Evolutionary conservation across 225 moss, liverwort and hornwort genomes (phyloP), one percentile per base, ranked within the genome.

Genomic region (Physcomitrellopsis africana): DNA sequence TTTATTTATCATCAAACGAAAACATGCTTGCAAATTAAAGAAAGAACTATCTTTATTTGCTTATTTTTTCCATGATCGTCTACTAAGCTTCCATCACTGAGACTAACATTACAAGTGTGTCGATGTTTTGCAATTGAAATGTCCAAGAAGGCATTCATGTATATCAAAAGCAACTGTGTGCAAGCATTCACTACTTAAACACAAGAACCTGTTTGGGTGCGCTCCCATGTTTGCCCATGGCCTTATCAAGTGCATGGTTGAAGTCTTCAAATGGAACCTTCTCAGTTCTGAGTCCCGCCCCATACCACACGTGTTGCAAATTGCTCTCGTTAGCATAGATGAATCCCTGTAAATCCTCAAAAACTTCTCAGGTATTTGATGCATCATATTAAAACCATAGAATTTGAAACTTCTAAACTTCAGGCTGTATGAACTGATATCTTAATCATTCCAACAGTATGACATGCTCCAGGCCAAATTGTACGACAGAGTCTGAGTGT

Each of bases 161-260:
- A 60, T 10, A 16, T 7, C 10, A 29, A 77, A 27, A 37, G 41
- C 10, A 48, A 58, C 14, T 63, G 22, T 58, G 32, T 48, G 64
- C 47, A 66, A 52, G 41, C 48, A 62, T 63, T 18, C 60, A 47
- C 73, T 37, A 78, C 65, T 90, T 82, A 77, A 96, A 96, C 42
- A 93, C 58, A 57, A 96, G 83, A 53, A 96, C 85, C 81, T 96
- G 95, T 67, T 96, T 96, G 46, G 76, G 63, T 69, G 74, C 54
- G 70, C 89, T 90, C 65, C 95, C 95, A 8, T 89, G 86, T 77
- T 80, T 90, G 45, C 95, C 95, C 92, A 96, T 86, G 53, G 93
- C 90, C 75, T 86, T 96, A 71, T 83, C 79, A 10, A 96, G 71
- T 60, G 92, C 93, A 24, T 5, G 49, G 61, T 66, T 75, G 66